Conservation (phyloP, 2,329 filamentous ascomycete genomes). For the Diaporthe citrichinensis region DNA sequence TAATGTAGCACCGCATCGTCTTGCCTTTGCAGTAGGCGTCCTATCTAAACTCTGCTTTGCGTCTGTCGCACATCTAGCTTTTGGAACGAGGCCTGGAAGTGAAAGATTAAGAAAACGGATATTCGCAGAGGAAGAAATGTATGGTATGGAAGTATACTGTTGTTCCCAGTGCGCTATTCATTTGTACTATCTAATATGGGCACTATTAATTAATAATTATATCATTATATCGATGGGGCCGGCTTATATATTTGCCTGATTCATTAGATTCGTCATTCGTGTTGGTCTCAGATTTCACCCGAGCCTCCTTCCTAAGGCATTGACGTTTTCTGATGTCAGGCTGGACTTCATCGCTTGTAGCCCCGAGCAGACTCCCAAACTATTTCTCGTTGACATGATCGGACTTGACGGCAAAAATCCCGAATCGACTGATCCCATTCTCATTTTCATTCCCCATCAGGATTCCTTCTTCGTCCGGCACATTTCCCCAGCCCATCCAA, state of each 20-base stretch:
- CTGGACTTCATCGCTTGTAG: no score
- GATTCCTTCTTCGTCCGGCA: conserved; percentile 28
- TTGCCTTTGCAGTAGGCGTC: background rate
- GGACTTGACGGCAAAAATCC: background rate
- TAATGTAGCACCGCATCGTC: background rate
- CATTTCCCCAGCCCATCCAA: conserved; percentile 45
- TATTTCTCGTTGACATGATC: background rate
- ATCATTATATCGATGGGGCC: no score
- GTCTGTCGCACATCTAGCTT: background rate
- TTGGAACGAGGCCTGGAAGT: background rate
- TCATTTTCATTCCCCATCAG: conserved; percentile 22
- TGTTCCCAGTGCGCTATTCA: no score
- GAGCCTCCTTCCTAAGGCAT: no score
- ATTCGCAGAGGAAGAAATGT: no score
- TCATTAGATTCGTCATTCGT: no score
- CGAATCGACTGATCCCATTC: conserved; percentile 19
- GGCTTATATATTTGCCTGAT: no score
- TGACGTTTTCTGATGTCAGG: no score
- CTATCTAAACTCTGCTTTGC: background rate
- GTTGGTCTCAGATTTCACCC: no score
- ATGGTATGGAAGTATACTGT: no score
- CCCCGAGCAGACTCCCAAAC: background rate
- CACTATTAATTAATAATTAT: no score
- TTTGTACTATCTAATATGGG: no score
- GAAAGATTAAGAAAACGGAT: background rate